A percentile compares a stretch with the other conserved stretches of the same genome.
phyloP scores from a whole-genome alignment of 495 filamentous ascomycete genomes.

The Penicillium bovifimosum region DNA sequence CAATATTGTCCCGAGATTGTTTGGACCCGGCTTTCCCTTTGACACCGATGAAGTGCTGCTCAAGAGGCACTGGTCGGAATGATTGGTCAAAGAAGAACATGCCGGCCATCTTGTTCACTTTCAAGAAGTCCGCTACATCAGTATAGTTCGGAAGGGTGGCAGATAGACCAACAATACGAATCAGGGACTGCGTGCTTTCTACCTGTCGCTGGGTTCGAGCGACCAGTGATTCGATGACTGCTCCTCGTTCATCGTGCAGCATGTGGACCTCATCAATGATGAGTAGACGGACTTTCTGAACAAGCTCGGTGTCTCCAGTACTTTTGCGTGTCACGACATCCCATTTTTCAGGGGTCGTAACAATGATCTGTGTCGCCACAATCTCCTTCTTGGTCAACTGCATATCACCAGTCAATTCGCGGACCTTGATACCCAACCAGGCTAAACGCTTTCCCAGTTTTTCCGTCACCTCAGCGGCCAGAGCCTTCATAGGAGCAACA shows the following conservation, averaged over 20 bases:
- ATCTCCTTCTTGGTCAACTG: constrained; percentile 97
- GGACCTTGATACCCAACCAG: constrained; percentile 83
- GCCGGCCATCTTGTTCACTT: constrained; percentile 87
- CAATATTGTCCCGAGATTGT: constrained; percentile 79
- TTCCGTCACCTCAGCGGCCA: constrained; percentile 92
- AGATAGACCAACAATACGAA: constrained; percentile 90
- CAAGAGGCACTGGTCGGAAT: constrained; percentile 91
- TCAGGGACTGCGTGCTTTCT: constrained; percentile 94
- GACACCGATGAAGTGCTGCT: constrained; percentile 95
- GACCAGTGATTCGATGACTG: constrained; percentile 91
- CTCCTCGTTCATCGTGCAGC: constrained; percentile 96
- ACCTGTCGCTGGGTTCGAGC: constrained; percentile 93
- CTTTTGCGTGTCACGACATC: constrained; percentile 97
- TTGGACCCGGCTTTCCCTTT: constrained; percentile 83
- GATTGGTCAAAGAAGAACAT: constrained; percentile 96
- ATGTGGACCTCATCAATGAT: constrained; percentile 99
- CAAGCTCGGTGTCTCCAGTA: constrained; percentile 92
- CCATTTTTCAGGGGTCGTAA: constrained; percentile 99
- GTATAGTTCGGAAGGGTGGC: constrained; percentile 94
- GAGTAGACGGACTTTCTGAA: constrained; percentile 91
- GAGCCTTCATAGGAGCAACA: constrained; percentile 67
- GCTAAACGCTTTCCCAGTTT: constrained; percentile 91
- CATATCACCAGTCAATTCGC: constrained; percentile 97
- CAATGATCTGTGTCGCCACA: constrained; percentile 91
- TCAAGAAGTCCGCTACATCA: constrained; percentile 94